These are phyloP conservation scores for Cinnamomum chago DNA, from an alignment of 164 flowering plant genomes.

Conservation along the genomic window DNA sequence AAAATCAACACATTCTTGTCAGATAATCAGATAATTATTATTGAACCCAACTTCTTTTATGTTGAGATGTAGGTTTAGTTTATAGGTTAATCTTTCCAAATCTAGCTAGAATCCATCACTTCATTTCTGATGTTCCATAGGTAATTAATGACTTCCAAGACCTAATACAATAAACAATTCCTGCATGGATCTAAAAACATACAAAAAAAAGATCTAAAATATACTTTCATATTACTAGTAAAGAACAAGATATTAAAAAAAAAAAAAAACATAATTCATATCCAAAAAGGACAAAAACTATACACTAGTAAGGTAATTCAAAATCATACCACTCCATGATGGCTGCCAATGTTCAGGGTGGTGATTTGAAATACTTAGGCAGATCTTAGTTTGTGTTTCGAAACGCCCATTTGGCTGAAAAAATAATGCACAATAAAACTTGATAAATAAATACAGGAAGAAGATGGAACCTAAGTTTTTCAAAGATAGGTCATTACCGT, in stretches of 20 bases:
- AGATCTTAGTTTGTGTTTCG: slow-evolving; percentile 96
- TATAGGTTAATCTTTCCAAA: no score
- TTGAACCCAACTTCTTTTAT: neutral
- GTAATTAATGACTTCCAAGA: neutral
- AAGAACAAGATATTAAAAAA: no score
- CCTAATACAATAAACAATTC: neutral
- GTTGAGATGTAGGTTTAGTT: neutral
- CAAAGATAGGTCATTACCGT: slow-evolving; percentile 40
- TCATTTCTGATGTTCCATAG: neutral
- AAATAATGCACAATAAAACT: neutral
- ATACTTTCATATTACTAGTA: neutral
- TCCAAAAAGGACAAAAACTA: neutral
- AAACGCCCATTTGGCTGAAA: slow-evolving; percentile 96
- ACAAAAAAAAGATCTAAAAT: neutral
- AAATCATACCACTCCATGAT: slow-evolving; percentile 88
- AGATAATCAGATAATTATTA: neutral
- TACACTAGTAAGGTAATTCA: neutral
- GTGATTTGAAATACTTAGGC: slow-evolving; percentile 92
- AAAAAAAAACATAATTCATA: neutral
- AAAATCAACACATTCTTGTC: neutral
- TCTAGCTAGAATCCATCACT: neutral
- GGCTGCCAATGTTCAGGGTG: slow-evolving; percentile 99
- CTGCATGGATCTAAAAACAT: neutral
- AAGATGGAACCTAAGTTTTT: neutral
- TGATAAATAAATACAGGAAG: neutral